Conservation (phyloP, 108 stramenopile genomes). For the Fragilaria radians region DNA sequence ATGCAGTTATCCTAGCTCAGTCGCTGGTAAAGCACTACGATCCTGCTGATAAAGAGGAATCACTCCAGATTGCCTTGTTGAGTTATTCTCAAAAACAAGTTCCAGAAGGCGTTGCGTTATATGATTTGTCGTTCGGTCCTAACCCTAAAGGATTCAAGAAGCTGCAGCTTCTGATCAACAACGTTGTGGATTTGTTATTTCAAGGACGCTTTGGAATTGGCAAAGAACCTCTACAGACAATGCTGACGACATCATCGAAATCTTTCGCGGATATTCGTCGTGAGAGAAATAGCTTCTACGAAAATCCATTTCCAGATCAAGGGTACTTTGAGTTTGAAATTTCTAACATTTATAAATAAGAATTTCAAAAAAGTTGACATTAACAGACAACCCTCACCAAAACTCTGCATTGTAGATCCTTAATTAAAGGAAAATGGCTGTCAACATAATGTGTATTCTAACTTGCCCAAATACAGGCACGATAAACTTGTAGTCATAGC, state of each 20-base stretch:
- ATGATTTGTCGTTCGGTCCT: conserved; percentile 71
- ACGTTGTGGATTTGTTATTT: conserved; percentile 42
- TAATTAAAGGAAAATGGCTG: too few relatives aligned
- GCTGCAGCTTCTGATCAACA: conserved; percentile 25
- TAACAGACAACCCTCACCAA: too few relatives aligned
- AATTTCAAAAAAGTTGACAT: too few relatives aligned
- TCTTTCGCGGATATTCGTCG: conserved; percentile 51
- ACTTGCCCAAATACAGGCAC: too few relatives aligned
- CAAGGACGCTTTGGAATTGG: conserved; percentile 63
- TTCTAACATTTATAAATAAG: background rate
- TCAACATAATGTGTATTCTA: too few relatives aligned
- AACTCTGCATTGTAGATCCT: too few relatives aligned
- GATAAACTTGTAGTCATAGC: too few relatives aligned
- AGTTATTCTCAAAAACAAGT: conserved; percentile 55
- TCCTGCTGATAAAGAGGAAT: background rate
- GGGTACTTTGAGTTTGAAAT: conserved; percentile 13
- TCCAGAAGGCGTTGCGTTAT: conserved; percentile 64
- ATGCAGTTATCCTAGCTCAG: conserved; percentile 46
- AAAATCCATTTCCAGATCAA: conserved; percentile 37
- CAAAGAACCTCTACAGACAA: conserved; percentile 47
- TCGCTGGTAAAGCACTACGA: conserved; percentile 20
- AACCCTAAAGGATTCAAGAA: conserved; percentile 12
- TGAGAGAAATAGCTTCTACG: conserved; percentile 40
- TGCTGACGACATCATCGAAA: conserved; percentile 44
- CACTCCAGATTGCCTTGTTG: conserved; percentile 17